phyloP scores from a whole-genome alignment of 208 protist species.

The Trypanosomatidae sp. region DNA sequence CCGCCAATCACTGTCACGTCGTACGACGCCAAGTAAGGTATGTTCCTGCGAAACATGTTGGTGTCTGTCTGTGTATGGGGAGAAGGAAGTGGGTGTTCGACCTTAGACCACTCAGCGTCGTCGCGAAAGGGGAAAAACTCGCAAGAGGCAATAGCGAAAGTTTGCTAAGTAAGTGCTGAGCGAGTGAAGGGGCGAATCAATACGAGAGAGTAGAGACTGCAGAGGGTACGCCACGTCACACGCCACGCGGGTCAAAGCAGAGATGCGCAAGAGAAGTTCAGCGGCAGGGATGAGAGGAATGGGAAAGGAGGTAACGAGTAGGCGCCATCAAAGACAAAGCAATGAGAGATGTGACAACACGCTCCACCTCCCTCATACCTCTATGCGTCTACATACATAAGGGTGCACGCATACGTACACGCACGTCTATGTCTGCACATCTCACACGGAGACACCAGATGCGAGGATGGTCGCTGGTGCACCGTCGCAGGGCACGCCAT shows the following conservation, averaged over 20 bases:
- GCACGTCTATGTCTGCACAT: too few species aligned
- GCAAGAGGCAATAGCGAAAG: neutral
- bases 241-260: neutral
- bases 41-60: constrained; percentile 68
- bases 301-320: neutral
- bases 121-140: neutral
- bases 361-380: neutral
- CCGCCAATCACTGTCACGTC: constrained; percentile 99
- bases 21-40: constrained; percentile 58
- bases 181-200: neutral
- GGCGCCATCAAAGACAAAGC: neutral
- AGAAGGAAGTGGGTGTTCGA: neutral
- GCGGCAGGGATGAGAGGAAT: neutral
- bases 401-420: too few species aligned
- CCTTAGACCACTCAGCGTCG: neutral
- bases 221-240: neutral
- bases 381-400: too few species aligned
- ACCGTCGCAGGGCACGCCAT: neutral
- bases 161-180: neutral
- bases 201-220: neutral
- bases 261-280: neutral
- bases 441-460: neutral
- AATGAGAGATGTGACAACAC: neutral
- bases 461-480: neutral
- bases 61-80: constrained; percentile 14